phyloP scores from a whole-genome alignment of 2,329 filamentous ascomycete genomes.

The Botrytis fabae region DNA sequence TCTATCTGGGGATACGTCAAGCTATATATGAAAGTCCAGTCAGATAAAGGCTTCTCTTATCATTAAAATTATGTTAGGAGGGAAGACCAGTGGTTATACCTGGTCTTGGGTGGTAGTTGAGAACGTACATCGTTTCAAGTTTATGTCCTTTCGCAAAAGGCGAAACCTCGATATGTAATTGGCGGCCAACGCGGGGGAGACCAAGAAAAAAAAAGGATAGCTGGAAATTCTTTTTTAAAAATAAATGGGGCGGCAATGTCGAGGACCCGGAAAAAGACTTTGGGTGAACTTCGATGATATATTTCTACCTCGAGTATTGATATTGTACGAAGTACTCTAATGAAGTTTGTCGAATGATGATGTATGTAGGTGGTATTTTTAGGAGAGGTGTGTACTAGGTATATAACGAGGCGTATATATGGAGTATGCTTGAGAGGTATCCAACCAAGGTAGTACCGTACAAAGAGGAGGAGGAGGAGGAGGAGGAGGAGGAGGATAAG shows the following conservation, averaged over 20 bases:
- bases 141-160: conserved; percentile 17
- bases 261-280: conserved; percentile 6
- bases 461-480: background rate
- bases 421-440: background rate
- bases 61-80: conserved; percentile 22
- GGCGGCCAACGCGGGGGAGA: conserved; percentile 15
- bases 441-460: background rate
- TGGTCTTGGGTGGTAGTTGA: conserved; percentile 4
- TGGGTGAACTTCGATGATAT: conserved; percentile 1
- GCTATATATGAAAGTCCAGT: conserved; percentile 9
- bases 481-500: background rate
- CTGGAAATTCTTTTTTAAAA: conserved; percentile 9
- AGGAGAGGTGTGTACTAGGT: background rate
- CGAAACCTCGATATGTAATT: conserved; percentile 21
- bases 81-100: conserved; percentile 12
- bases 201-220: conserved; percentile 3
- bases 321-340: conserved; percentile 7
- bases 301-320: background rate
- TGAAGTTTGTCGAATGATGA: background rate
- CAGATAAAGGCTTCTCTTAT: conserved; percentile 9
- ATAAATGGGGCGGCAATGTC: conserved; percentile 10
- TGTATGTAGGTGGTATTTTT: background rate
- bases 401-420: background rate
- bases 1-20: background rate
- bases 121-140: conserved; percentile 23